A percentile compares a stretch with the other conserved stretches of the same genome.
Conservation (phyloP, 148 eudicot species). For the Nepenthes mirabilis region DNA sequence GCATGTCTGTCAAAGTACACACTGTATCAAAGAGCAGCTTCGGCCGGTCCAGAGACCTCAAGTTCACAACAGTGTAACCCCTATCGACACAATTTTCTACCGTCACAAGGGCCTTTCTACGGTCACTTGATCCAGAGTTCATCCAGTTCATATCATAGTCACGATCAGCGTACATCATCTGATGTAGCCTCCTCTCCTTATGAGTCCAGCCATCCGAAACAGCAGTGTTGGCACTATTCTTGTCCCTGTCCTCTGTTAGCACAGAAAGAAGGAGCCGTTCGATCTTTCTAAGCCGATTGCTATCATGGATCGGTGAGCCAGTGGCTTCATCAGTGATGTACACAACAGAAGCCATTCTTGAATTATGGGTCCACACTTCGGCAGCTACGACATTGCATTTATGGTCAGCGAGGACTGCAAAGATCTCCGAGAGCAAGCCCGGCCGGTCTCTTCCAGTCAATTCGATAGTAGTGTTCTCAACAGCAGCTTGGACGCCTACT, state of each 20-base stretch:
- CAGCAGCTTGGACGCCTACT: slow-evolving; percentile 36
- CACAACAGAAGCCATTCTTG: slow-evolving; percentile 37
- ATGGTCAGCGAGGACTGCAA: slow-evolving; percentile 33
- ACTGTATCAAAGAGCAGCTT: slow-evolving; percentile 42
- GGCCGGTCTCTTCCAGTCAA: slow-evolving; percentile 53
- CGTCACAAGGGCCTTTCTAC: slow-evolving; percentile 18
- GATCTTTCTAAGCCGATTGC: slow-evolving; percentile 27
- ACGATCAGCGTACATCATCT: slow-evolving; percentile 59
- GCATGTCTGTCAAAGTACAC: slow-evolving; percentile 45
- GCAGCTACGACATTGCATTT: slow-evolving; percentile 44
- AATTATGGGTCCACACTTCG: slow-evolving; percentile 58
- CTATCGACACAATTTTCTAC: slow-evolving; percentile 33
- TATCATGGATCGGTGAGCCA: slow-evolving; percentile 29
- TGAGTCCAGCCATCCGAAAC: slow-evolving; percentile 42
- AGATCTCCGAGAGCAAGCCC: slow-evolving; percentile 46
- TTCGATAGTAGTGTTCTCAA: slow-evolving; percentile 39
- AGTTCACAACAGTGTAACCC: slow-evolving; percentile 37
- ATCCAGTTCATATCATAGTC: slow-evolving; percentile 23
- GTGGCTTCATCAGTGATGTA: slow-evolving; percentile 37
- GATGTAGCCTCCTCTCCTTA: slow-evolving; percentile 38
- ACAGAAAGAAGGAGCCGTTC: slow-evolving; percentile 32
- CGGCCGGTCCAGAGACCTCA: slow-evolving; percentile 39
- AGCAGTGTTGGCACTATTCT: slow-evolving; percentile 30
- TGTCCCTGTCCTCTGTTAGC: slow-evolving; percentile 28
- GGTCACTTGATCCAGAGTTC: slow-evolving; percentile 2